Conservation (phyloP, 2,329 filamentous ascomycete species). For the Rosellinia necatrix region DNA sequence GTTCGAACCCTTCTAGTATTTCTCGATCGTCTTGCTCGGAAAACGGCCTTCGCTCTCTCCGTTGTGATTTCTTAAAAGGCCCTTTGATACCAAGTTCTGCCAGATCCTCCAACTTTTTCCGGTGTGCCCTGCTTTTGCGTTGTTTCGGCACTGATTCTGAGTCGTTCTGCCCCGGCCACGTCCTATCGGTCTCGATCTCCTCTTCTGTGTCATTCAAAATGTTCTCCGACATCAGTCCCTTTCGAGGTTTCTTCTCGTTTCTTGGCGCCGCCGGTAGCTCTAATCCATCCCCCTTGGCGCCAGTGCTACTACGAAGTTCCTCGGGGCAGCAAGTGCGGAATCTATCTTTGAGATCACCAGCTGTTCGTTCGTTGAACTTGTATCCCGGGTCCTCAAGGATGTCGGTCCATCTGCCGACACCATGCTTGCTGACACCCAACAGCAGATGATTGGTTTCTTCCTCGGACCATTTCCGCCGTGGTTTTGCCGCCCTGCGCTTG, state of each 20-base stretch:
- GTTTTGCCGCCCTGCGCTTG: constrained; percentile 60
- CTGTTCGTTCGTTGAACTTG: constrained; percentile 63
- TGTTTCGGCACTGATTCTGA: constrained; percentile 46
- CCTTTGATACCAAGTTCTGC: constrained; percentile 63
- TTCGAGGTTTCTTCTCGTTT: constrained; percentile 48
- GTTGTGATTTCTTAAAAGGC: constrained; percentile 65
- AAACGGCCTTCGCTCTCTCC: constrained; percentile 64
- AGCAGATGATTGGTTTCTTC: constrained; percentile 67
- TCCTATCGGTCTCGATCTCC: constrained; percentile 33
- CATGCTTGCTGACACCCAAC: constrained; percentile 64
- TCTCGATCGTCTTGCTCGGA: constrained; percentile 66
- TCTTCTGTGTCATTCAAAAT: constrained; percentile 57
- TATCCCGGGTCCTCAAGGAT: constrained; percentile 66
- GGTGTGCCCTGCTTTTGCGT: constrained; percentile 58
- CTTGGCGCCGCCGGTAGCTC: constrained; percentile 29
- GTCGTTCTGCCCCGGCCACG: constrained; percentile 37
- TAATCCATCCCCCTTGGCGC: constrained; percentile 40
- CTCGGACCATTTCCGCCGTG: constrained; percentile 67
- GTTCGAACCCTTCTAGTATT: constrained; percentile 63
- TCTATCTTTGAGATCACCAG: constrained; percentile 67
- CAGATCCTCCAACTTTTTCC: constrained; percentile 61
- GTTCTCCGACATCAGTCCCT: constrained; percentile 58
- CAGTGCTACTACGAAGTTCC: constrained; percentile 55
- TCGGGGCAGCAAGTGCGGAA: constrained; percentile 69
- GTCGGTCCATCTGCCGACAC: constrained; percentile 68